Base-by-base conservation (phyloP, 352 stramenopile species). In the Pythium myriotylum region DNA sequence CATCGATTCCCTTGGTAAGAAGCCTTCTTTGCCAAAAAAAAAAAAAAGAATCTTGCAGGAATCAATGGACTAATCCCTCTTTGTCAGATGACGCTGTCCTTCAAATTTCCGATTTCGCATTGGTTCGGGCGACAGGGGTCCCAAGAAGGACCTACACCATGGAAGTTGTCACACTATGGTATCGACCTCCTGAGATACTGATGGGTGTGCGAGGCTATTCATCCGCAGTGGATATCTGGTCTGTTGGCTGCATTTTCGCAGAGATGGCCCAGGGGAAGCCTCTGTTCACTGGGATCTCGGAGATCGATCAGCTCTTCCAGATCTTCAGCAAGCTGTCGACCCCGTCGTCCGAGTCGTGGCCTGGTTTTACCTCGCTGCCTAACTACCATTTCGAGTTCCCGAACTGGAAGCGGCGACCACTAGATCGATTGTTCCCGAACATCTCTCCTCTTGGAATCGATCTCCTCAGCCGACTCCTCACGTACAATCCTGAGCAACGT, bases 171-270 rank as follows among this genome's bases (percentile, higher is more conserved):
- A 97, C 90, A 9, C 73, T 97, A 13, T 97, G 90, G 89, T 97
- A 97, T 59, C 81, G 89, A 2, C 84, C 90, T 13, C 90, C 90
- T 2, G 90, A 97, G 63, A 91, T 97, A 4, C 66, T 97, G 17
- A 94, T 97, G 82, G 90, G 89, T 16, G 82, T 92, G 7, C 76
- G 84, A n/a, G 83, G 78, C 0, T 95, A 95, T 58, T 94, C 84
- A 7, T 86, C 82, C 0, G 80, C 84, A 6, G 84, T 98, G 24
- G 93, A 98, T 59, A 97, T 98, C 52, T 98, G 92, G 93, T 98
- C 77, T 22, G 81, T 95, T 22, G 97, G 97, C 2, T 99, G 96
- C 62, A 99, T 99, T 39, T 98, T 99, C 74, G 97, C 95, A 4
- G 97, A 99, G 74, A 97, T 99, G 86, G 90, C 97, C 35, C 86